These are phyloP conservation scores for Zymoseptoria crescenta DNA, from an alignment of 2,329 filamentous ascomycete species.

Conservation along the genomic window DNA sequence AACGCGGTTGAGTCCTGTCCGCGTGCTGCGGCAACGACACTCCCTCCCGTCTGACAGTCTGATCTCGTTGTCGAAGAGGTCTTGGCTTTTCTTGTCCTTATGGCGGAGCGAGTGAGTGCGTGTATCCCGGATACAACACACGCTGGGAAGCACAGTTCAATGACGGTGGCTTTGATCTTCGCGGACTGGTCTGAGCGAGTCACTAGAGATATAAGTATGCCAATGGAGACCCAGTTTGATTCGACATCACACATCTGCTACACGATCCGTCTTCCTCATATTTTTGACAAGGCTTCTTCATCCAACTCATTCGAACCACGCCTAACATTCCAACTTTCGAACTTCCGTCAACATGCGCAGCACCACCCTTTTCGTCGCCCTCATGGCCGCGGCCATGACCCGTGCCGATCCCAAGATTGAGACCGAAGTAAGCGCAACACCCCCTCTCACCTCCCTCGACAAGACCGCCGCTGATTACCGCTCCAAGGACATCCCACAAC, in stretches of 20 bases:
- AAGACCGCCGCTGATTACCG: neutral
- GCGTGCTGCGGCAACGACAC: neutral
- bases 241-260: neutral
- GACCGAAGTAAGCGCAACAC: conserved; percentile 4
- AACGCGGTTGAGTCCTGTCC: neutral
- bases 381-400: conserved; percentile 9
- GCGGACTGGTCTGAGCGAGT: neutral
- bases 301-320: neutral
- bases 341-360: conserved; percentile 5
- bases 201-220: neutral
- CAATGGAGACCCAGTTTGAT: neutral
- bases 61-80: neutral
- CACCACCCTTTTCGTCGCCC: conserved; percentile 5
- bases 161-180: neutral
- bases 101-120: neutral
- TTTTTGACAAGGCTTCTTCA: neutral
- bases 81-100: neutral
- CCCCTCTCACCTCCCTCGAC: conserved; percentile 1
- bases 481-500: neutral
- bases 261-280: neutral
- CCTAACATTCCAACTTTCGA: neutral
- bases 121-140: neutral
- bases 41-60: neutral
- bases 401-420: conserved; percentile 5
- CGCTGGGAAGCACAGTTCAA: neutral